Evolutionary conservation across 306 rosid genomes (phyloP).

Genomic region (Sicyos edulis): DNA sequence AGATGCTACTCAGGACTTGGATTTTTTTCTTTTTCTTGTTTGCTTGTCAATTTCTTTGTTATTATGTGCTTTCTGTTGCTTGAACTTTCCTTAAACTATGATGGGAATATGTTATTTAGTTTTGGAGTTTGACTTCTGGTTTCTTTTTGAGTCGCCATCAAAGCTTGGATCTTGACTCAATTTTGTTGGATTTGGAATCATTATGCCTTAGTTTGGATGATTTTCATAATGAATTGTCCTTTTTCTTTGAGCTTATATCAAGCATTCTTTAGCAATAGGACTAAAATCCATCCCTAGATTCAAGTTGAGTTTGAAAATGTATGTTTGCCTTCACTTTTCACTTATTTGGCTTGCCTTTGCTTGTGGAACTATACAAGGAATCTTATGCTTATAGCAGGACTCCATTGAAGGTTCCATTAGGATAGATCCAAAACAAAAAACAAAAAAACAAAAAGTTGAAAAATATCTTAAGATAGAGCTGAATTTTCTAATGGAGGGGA

Average conservation of each 20-base stretch:
- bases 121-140: slow-evolving; percentile 15
- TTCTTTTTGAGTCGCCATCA: not conserved
- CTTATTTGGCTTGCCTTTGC: slow-evolving; percentile 9
- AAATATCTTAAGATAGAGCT: not conserved
- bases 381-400: not conserved
- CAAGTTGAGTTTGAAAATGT: not conserved
- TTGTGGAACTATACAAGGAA: slow-evolving; percentile 12
- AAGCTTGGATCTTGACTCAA: slow-evolving; percentile 8
- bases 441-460: not conserved
- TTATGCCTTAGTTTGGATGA: not conserved
- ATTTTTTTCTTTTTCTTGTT: not conserved
- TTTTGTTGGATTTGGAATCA: slow-evolving; percentile 6
- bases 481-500: not conserved
- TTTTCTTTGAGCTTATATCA: not conserved
- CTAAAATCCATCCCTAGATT: too few species aligned
- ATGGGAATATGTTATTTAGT: not conserved
- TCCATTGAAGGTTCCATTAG: too few species aligned
- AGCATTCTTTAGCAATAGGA: slow-evolving; percentile 5
- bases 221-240: not conserved
- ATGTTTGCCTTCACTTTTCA: not conserved
- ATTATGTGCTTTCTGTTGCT: not conserved
- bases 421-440: not conserved
- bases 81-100: not conserved
- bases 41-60: slow-evolving; percentile 6
- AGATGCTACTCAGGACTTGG: not conserved